Conservation (phyloP, 257 asterid species). For the Mentha longifolia region DNA sequence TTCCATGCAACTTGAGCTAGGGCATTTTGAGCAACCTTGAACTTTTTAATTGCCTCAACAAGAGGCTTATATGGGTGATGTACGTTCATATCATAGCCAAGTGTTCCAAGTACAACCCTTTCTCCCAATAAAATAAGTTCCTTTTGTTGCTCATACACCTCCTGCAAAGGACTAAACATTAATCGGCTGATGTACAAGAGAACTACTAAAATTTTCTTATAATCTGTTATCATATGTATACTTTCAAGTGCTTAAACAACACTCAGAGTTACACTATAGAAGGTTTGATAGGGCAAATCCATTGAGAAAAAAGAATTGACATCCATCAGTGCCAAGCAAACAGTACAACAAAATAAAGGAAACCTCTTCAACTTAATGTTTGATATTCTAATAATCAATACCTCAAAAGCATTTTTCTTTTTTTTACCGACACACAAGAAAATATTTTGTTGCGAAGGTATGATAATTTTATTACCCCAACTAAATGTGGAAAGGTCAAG, state of each 20-base stretch:
- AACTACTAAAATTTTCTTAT: neutral
- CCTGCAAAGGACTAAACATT: conserved; percentile 54
- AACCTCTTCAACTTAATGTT: neutral
- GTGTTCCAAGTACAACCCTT: conserved; percentile 92
- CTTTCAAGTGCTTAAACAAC: neutral
- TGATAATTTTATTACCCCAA: neutral
- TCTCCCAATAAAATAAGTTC: conserved; percentile 82
- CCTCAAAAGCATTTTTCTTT: too few relatives aligned
- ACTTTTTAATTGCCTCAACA: conserved; percentile 88
- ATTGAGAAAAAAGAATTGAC: conserved; percentile 16
- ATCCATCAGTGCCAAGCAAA: conserved; percentile 10
- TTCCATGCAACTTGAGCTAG: conserved; percentile 99
- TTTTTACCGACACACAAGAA: too few relatives aligned
- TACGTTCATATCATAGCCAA: conserved; percentile 82
- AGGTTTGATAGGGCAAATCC: neutral
- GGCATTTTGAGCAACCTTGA: conserved; percentile 93
- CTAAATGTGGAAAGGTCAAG: neutral
- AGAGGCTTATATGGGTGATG: conserved; percentile 95
- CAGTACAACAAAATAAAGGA: neutral
- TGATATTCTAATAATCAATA: neutral
- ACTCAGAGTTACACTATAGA: conserved; percentile 1
- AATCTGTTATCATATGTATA: neutral
- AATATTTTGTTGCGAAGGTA: too few relatives aligned
- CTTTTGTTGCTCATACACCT: conserved; percentile 88
- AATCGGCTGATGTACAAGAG: conserved; percentile 10